Base-by-base conservation (phyloP, 345 rosid genomes). In the Salix udensis region DNA sequence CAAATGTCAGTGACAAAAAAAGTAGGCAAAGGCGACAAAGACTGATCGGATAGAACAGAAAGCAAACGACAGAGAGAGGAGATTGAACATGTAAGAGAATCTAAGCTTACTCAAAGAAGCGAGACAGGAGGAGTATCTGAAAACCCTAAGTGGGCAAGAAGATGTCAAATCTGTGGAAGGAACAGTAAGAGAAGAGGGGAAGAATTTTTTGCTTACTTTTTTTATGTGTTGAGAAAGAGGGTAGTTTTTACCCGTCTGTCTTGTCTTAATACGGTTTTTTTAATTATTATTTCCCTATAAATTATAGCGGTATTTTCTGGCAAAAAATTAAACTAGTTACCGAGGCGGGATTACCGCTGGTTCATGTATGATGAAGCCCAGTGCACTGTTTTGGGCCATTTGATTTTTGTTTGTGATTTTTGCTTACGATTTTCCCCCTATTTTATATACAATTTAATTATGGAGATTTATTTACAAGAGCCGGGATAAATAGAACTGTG, bases 121-220 rank as follows among this genome's bases (percentile, higher is more conserved):
- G 52, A 53, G 50, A 74, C 6, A 48, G 30, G 23, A 42, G 60
- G 39, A 53, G 55, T 26, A 52, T 58, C 16, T 23, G 28, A 31
- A 69, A 82, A 75, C 82, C 86, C 83, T 65, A 74, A 82, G 34
- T 26, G 8, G 64, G 2, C 68, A 73, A 73, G 76, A n/a, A 72
- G 81, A 67, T 48, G 75, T 68, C 68, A 71, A 82, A 74, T 76
- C 76, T 36, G 80, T 67, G 81, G 78, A 76, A 74, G 71, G 48
- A 28, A 61, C 46, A 69, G 76, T 31, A 19, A 52, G 34, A 26
- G 77, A 65, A 76, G 71, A 79, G 76, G 79, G 73, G 31, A 69
- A 60, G 76, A 82, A 73, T 71, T 79, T 70, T 76, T 74, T 30
- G 74, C 58, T 74, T 79, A 66, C 65, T 84, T 76, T 58, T 58